phyloP scores from a whole-genome alignment of 2,329 filamentous ascomycete species.

The Coniochaeta ligniaria region DNA sequence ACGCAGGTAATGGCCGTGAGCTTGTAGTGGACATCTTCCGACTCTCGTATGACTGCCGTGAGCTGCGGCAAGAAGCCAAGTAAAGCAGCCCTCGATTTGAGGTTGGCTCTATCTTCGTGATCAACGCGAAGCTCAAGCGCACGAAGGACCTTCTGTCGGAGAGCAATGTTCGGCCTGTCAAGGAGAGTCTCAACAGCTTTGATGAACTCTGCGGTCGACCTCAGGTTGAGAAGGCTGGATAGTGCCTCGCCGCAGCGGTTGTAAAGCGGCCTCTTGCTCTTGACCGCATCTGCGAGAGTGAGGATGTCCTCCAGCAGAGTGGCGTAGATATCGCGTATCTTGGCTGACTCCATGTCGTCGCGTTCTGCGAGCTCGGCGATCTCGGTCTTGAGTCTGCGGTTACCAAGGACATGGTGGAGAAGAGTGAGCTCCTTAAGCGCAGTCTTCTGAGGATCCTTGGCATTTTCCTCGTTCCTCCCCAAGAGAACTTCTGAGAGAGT shows the following conservation, averaged over 20 bases:
- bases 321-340: constrained; percentile 62
- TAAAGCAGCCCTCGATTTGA: constrained; percentile 60
- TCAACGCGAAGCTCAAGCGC: constrained; percentile 77
- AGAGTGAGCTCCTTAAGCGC: constrained; percentile 49
- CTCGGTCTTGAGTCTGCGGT: constrained; percentile 48
- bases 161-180: constrained; percentile 63
- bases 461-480: constrained; percentile 40
- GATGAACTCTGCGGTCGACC: constrained; percentile 84
- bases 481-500: constrained; percentile 67
- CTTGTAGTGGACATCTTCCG: constrained; percentile 67
- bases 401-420: constrained; percentile 50
- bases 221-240: constrained; percentile 71
- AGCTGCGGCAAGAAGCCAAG: constrained; percentile 75
- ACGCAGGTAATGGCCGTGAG: constrained; percentile 83
- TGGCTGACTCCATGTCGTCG: constrained; percentile 60
- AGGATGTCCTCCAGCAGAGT: constrained; percentile 60
- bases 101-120: constrained; percentile 62
- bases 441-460: constrained; percentile 40
- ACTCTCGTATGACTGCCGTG: constrained; percentile 67
- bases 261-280: constrained; percentile 47
- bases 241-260: constrained; percentile 62
- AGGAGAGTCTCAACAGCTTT: constrained; percentile 80
- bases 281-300: constrained; percentile 57
- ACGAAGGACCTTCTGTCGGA: constrained; percentile 72
- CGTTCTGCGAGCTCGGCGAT: constrained; percentile 49